Base-by-base conservation (phyloP, 495 filamentous ascomycete species). In the Penicillium goetzii region DNA sequence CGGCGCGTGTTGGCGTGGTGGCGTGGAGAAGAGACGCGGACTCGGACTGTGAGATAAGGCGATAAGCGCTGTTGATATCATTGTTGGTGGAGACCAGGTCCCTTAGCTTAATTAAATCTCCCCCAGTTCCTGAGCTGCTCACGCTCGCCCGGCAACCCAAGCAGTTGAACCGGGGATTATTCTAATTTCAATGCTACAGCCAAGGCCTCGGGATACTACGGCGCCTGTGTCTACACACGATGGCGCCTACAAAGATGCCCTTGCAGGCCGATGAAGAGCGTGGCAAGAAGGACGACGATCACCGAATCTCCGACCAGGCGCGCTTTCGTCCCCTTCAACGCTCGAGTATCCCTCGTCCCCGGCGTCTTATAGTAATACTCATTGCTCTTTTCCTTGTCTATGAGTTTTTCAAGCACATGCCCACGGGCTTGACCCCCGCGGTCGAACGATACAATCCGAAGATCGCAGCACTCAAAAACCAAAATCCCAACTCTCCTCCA, bases 221-320 rank as follows among this genome's bases (percentile, higher is more conserved):
- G 70, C 61, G 70, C 66, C 57, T 45, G 53, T n/a, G 15, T 54
- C 38, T 49, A 67, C 40, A 30, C 34, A 73, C 19, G 11, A 85
- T 84, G 81, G 63, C 72, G 58, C 74, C 77, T 59, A 65, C 76
- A 63, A 79, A 73, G 59, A 78, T 80, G 70, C 68, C 81, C 5
- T 78, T 84, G 61, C 68, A 78, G 17, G 79, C 70, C 52, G 88
- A 90, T 72, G 86, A 87, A 75, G 88, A 90, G 79, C 80, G 88
- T n/a, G 88, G 86, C 51, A 89, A 89, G 76, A 86, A 84, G 61
- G 82, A 89, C 69, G 88, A 90, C 70, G 88, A 89, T 66, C 84
- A 85, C 70, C 82, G 77, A 57, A 78, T 76, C 5, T 64, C 63
- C 25, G 68, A 67, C 32, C 61, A 59, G 51, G 40, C 60, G 25